Base-by-base conservation (phyloP, 352 stramenopile genomes). In the Phytophthora palmivora region DNA sequence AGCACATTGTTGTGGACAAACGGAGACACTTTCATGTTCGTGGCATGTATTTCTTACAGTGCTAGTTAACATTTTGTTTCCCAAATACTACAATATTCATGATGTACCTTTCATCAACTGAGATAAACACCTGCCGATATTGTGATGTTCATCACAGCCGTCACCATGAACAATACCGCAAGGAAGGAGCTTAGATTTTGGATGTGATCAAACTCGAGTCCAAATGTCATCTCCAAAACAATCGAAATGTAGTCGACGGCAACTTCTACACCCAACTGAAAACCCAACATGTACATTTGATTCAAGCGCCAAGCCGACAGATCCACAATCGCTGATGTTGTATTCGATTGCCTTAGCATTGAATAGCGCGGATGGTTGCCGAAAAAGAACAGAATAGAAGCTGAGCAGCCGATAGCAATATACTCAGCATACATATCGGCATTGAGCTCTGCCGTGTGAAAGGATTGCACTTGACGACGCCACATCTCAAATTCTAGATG, bases 341-440 rank as follows among this genome's bases (percentile, higher is more conserved):
- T 11, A 2, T 58, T 22, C 1, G 57, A 51, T n/a, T 48, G 39
- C 16, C 38, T 43, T 6, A 65, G 32, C 12, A 65, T 18, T 12
- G 36, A 36, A 26, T 58, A 84, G 21, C 76, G 65, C 8, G 75
- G 69, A 39, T 84, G 69, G 3, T 45, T 57, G 18, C 51, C 58
- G 37, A 57, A 75, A n/a, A 81, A 73, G 14, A 56, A 66, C 9
- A 74, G 18, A 18, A 84, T 64, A 0, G 58, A 59, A 2, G 48
- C 48, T 6, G 58, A 79, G 24, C 68, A 70, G 0, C 68, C 63
- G 32, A 79, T 81, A 0, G 72, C 62, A 10, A 84, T 80, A 53
- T 84, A 84, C 44, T 82, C 70, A 22, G 66, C 73, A 4, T 63
- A 62, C 58, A 76, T 79, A 54, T 76, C 63, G 0, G 67, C 67